Evolutionary conservation across 306 rosid species (phyloP), one percentile per base, ranked within the genome.

Genomic region (Acmispon strigosus): DNA sequence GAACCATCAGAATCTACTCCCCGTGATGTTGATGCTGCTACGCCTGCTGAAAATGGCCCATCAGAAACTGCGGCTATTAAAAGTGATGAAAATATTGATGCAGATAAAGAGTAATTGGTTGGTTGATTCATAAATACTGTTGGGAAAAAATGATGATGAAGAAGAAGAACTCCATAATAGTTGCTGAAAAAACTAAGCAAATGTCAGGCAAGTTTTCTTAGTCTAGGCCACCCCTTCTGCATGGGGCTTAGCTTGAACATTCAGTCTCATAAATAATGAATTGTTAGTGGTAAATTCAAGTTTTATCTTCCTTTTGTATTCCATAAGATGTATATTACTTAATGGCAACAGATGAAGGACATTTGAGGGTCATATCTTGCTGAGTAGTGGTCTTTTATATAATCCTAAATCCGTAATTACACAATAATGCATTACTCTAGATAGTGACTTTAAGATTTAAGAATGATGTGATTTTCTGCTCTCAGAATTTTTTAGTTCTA

Each of bases 61-160:
- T 76, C 89, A 0, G 90, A 85, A 72, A 57, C 47, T 41, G 69
- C 75, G 0, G 83, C 81, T 42, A 86, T 65, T 64, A 92, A 82
- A 73, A 75, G 79, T 9, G 92, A 84, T 51, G 92, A 86, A 62
- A 49, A 29, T 50, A 78, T 69, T 75, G 86, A 67, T 16, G 86
- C 76, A 7, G 66, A 67, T 62, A 44, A 76, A 71, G 88, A 87
- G 52, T 85, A 53, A 63, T 17, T 56, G 10, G 6, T 24, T 20
- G 4, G 7, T 68, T 61, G 24, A 14, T 19, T 7, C 29, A 36
- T 61, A 29, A 52, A 45, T 16, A 15, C 22, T 52, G 51, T 45
- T 76, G 39, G 71, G 37, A 66, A 12, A 51, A 19, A 34, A 6
- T n/a, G n/a, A 15, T 43, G 2, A 41, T 44, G 43, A 15, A 12